phyloP scores from a whole-genome alignment of 2,329 filamentous ascomycete species.

The Blastomyces percursus region DNA sequence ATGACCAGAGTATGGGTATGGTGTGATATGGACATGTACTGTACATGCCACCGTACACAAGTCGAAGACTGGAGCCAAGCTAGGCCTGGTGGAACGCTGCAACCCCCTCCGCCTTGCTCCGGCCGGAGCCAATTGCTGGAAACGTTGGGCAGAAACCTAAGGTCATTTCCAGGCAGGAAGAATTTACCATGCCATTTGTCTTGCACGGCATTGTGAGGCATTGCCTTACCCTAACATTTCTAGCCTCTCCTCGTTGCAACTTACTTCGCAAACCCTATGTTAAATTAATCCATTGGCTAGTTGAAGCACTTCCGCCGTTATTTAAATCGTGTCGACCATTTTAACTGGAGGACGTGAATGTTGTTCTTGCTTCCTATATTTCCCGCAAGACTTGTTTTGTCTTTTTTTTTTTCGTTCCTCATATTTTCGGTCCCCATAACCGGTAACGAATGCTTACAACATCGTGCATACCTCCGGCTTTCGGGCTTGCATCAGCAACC shows the following conservation, averaged over 20 bases:
- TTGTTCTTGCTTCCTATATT: background rate
- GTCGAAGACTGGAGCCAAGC: background rate
- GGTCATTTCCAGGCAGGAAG: background rate
- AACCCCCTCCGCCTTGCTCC: constrained; percentile 8
- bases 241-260: background rate
- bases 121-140: constrained; percentile 9
- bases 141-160: constrained; percentile 12
- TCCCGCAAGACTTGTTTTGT: background rate
- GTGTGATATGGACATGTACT: background rate
- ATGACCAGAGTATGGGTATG: background rate
- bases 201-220: constrained; percentile 3
- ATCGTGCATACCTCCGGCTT: constrained; percentile 18
- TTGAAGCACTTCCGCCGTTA: background rate
- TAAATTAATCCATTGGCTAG: background rate
- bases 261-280: background rate
- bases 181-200: constrained; percentile 2
- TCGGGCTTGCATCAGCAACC: constrained; percentile 22
- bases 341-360: background rate
- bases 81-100: constrained; percentile 6
- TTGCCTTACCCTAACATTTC: background rate
- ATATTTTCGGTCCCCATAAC: constrained; percentile 8
- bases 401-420: background rate
- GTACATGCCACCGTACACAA: background rate
- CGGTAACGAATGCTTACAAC: constrained; percentile 23
- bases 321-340: background rate